Conservation (phyloP, 208 protist genomes). For the Wallacemonas sp. region DNA sequence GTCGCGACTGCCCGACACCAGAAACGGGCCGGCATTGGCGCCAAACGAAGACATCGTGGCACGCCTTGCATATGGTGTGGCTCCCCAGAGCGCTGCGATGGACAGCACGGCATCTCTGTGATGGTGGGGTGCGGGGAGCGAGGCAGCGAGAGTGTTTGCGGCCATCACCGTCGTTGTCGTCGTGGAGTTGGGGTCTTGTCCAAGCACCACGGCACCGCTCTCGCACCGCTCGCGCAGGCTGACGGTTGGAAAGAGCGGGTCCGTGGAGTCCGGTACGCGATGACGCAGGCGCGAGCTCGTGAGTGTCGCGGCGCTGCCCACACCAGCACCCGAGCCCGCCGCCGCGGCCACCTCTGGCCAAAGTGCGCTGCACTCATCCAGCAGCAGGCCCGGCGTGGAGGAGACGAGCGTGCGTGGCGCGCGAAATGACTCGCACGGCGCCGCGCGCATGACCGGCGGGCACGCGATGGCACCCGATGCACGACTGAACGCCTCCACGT, state of each 20-base stretch:
- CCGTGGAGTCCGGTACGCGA: not conserved
- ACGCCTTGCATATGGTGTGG: not conserved
- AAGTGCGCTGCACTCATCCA: no score
- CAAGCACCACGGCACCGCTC: not conserved
- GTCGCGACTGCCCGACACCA: slow-evolving; percentile 61
- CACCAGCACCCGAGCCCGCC: no score
- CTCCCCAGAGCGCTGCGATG: slow-evolving; percentile 29
- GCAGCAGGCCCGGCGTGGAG: not conserved
- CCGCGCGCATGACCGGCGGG: not conserved
- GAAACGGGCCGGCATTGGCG: slow-evolving; percentile 15
- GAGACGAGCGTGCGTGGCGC: not conserved
- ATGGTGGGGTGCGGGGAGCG: slow-evolving; percentile 30
- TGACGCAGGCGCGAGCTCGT: no score
- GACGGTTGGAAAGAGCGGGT: not conserved
- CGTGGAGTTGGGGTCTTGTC: no score
- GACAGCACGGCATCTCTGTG: slow-evolving; percentile 63
- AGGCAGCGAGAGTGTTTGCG: not conserved
- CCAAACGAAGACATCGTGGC: not conserved
- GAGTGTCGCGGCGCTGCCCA: no score
- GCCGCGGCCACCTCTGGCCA: no score
- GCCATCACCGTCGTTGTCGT: not conserved
- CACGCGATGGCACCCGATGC: not conserved
- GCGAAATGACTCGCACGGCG: not conserved
- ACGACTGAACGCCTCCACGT: no score
- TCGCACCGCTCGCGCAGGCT: not conserved